Evolutionary conservation across 169 alveolate species (phyloP).

Genomic region (Fabrea salina): DNA sequence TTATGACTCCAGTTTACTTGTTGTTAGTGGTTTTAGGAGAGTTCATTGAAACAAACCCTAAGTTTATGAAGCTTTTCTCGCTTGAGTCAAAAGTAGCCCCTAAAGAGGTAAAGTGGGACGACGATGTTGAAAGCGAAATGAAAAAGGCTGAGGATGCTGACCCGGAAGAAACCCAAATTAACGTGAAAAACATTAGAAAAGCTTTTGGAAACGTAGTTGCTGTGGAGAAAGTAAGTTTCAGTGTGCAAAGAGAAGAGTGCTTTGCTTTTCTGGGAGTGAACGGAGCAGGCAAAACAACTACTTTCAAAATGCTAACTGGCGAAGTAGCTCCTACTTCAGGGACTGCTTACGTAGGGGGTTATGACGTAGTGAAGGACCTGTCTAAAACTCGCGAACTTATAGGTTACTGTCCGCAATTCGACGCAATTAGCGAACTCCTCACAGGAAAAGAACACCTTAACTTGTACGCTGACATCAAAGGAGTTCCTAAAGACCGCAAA

Average conservation of each 20-base stretch:
- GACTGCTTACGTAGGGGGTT: slow-evolving; percentile 58
- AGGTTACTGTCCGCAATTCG: slow-evolving; percentile 82
- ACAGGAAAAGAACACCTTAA: slow-evolving; percentile 78
- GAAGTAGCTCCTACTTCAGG: slow-evolving; percentile 67
- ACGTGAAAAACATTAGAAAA: background rate
- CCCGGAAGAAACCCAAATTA: background rate
- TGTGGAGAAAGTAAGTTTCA: slow-evolving; percentile 65
- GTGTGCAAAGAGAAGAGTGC: slow-evolving; percentile 71
- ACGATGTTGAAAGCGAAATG: background rate
- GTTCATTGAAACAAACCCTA: slow-evolving; percentile 26
- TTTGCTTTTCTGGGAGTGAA: slow-evolving; percentile 89
- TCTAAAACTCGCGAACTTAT: slow-evolving; percentile 47
- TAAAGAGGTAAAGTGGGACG: slow-evolving; percentile 28
- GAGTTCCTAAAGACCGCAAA: slow-evolving; percentile 51
- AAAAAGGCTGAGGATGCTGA: background rate
- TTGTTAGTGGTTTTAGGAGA: slow-evolving; percentile 27
- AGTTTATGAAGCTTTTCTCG: background rate
- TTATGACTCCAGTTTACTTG: slow-evolving; percentile 19
- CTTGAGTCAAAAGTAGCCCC: slow-evolving; percentile 25
- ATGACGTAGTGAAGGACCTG: slow-evolving; percentile 43
- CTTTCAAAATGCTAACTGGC: slow-evolving; percentile 78
- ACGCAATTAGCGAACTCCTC: slow-evolving; percentile 65
- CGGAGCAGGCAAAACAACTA: slow-evolving; percentile 90
- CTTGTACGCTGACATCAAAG: slow-evolving; percentile 74
- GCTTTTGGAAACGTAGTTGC: slow-evolving; percentile 49